Base-by-base conservation (phyloP, 768 basidiomycete species). In the Plicaturopsis crispa region DNA sequence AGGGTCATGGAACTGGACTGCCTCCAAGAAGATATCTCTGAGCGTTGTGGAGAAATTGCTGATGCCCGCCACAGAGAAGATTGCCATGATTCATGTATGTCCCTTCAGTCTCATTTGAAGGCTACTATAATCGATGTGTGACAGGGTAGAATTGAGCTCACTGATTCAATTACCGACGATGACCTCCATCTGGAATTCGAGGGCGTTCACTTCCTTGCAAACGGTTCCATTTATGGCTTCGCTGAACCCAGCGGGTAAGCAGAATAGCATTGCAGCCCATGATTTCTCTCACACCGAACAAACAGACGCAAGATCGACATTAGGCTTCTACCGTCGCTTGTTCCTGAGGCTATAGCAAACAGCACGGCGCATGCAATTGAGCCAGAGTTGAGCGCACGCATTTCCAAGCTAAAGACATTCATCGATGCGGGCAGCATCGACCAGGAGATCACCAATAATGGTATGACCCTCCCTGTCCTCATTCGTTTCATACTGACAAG, bases 161-260 rank as follows among this genome's bases (percentile, higher is more conserved):
- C 67, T 11, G 72, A 80, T 45, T 49, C 63, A 5, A 54, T 55
- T n/a, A 69, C 56, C 4, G 56, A 63, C 0, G 77, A 78, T 33
- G 79, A 83, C 34, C 54, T 86, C 31, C 66, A 73, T 23, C 59
- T 88, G 2, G 82, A 88, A 43, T 79, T 90, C 44, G 80, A 83
- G 52, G 87, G 83, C 1, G 65, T 89, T 17, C 86, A 89, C 55
- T 80, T 87, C 51, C 48, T 84, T 8, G 55, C 67, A 18, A 82
- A 83, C 39, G 87, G 87, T 0, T 72, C 83, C 0, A 71, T 91
- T n/a, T 85, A 79, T 49, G 87, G 83, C 2, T 67, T 85, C 35
- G 83, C 80, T 13, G 72, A 76, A 46, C 72, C 78, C 4, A 50
- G 54, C 13, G 79, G 78, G 86, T 87, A 45, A 45, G 69, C n/a